phyloP scores from a whole-genome alignment of 176 grass and related monocot genomes.

The Carex scoparia region DNA sequence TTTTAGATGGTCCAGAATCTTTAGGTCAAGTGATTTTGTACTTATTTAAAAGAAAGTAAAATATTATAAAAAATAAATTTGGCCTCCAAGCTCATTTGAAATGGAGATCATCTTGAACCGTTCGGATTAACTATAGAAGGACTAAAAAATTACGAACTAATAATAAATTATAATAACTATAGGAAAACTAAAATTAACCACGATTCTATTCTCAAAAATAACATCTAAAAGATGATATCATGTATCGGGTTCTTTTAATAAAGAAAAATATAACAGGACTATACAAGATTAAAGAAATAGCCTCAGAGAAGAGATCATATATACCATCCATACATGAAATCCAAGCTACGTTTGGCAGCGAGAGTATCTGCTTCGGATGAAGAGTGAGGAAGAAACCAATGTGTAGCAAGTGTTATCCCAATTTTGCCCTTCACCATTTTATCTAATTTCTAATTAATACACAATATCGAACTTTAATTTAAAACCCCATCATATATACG shows the following conservation, averaged over 20 bases:
- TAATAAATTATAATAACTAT: neutral
- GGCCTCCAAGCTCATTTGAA: too few species aligned
- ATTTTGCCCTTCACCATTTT: conserved; percentile 16
- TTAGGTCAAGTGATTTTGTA: too few species aligned
- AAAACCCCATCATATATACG: neutral
- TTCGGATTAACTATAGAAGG: too few species aligned
- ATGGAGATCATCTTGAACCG: too few species aligned
- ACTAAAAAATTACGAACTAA: neutral
- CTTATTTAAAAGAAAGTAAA: too few species aligned
- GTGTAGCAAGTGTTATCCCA: conserved; percentile 25
- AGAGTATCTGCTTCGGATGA: neutral
- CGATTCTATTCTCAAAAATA: too few species aligned
- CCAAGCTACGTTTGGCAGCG: conserved; percentile 26
- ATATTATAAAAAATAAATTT: too few species aligned
- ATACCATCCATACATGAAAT: conserved; percentile 43
- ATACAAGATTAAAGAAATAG: neutral
- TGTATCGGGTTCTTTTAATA: too few species aligned
- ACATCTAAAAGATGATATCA: too few species aligned
- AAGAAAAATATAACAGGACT: neutral
- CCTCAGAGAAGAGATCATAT: neutral
- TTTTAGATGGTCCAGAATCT: too few species aligned
- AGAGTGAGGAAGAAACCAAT: conserved; percentile 25
- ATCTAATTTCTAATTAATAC: neutral
- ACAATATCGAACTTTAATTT: neutral
- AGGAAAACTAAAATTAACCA: neutral